phyloP scores from a whole-genome alignment of 177 flowering plant species.

The Vitis hybrid region DNA sequence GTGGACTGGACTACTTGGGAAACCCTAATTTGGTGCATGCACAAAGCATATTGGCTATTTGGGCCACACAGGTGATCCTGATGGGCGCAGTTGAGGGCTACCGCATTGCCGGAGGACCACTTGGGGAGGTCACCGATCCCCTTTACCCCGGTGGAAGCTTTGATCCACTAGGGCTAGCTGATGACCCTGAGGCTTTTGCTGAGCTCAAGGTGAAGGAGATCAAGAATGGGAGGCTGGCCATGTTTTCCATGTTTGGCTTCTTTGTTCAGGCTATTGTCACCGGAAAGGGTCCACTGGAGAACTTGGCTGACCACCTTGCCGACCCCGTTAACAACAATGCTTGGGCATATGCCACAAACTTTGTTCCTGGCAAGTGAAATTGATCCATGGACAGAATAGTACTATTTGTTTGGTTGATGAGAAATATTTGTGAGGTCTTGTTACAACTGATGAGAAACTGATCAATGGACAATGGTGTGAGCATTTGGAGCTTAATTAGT shows the following conservation, averaged over 20 bases:
- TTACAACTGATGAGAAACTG: no score
- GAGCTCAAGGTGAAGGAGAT: slow-evolving; percentile 55
- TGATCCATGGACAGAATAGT: no score
- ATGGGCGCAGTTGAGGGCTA: slow-evolving; percentile 44
- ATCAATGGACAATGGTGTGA: no score
- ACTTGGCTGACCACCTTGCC: slow-evolving; percentile 6
- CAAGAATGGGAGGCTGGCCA: slow-evolving; percentile 26
- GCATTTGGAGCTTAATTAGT: no score
- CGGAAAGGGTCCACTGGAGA: slow-evolving; percentile 53
- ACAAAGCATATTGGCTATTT: slow-evolving; percentile 44
- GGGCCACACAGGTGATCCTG: slow-evolving; percentile 40
- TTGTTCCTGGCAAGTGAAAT: slow-evolving; percentile 34
- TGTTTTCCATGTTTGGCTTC: slow-evolving; percentile 42
- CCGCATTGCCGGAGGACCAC: slow-evolving; percentile 33
- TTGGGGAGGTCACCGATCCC: slow-evolving; percentile 47
- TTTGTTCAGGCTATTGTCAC: slow-evolving; percentile 49
- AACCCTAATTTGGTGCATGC: slow-evolving; percentile 46
- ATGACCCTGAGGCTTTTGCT: slow-evolving; percentile 48
- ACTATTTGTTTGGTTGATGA: no score
- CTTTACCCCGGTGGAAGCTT: slow-evolving; percentile 47
- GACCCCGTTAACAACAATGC: no score
- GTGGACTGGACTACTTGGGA: slow-evolving; percentile 45
- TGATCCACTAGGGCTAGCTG: slow-evolving; percentile 20
- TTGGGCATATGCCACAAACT: slow-evolving; percentile 35
- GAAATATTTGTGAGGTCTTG: no score